Evolutionary conservation across 2,329 filamentous ascomycete species (phyloP).

Genomic region (Curvularia sp.): DNA sequence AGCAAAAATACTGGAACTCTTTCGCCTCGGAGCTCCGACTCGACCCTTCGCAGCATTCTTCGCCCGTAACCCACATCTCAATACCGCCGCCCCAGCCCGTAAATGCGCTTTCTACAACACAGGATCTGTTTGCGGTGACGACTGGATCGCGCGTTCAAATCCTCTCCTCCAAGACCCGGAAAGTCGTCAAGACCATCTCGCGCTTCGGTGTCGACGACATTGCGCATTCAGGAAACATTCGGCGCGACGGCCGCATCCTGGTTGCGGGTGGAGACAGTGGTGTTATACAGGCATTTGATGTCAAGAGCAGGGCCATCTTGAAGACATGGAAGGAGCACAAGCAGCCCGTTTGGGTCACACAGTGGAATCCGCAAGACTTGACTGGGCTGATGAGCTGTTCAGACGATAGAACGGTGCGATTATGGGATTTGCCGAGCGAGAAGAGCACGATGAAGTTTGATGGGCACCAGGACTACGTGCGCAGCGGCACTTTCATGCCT

Average conservation of each 20-base stretch:
- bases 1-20: slow-evolving; percentile 94
- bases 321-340: slow-evolving; percentile 96
- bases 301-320: slow-evolving; percentile 85
- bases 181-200: slow-evolving; percentile 91
- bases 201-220: slow-evolving; percentile 82
- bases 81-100: slow-evolving; percentile 61
- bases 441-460: slow-evolving; percentile 78
- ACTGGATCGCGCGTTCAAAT: slow-evolving; percentile 92
- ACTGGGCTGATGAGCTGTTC: slow-evolving; percentile 88
- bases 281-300: slow-evolving; percentile 93
- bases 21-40: slow-evolving; percentile 93
- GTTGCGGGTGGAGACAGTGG: slow-evolving; percentile 92
- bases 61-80: slow-evolving; percentile 89
- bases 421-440: slow-evolving; percentile 91
- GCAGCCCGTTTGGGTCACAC: slow-evolving; percentile 90
- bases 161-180: slow-evolving; percentile 89
- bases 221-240: slow-evolving; percentile 86
- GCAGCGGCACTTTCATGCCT: slow-evolving; percentile 85
- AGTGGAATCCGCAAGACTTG: slow-evolving; percentile 87
- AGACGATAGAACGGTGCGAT: slow-evolving; percentile 88
- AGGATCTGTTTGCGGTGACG: slow-evolving; percentile 88
- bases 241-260: slow-evolving; percentile 85
- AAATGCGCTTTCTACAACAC: slow-evolving; percentile 49
- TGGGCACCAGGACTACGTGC: slow-evolving; percentile 92
- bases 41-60: slow-evolving; percentile 82